A percentile compares a stretch with the other conserved stretches of the same genome.
phyloP scores from a whole-genome alignment of 1,139 yeast species.

The Taphrina sp. region DNA sequence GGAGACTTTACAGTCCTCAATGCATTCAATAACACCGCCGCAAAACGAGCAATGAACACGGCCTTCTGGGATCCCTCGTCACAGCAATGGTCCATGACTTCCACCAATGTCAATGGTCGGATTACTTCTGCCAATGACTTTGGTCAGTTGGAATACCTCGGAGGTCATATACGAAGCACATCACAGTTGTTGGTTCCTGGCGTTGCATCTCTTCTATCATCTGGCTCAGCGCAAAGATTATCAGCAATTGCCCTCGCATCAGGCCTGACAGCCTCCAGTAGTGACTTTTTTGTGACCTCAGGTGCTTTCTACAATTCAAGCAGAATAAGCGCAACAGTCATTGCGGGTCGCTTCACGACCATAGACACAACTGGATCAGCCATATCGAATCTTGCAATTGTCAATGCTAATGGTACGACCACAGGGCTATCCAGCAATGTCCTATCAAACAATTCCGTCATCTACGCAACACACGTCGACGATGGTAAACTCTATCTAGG shows the following conservation, averaged over 20 bases:
- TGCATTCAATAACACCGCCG: not conserved
- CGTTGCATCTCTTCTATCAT: slow-evolving; percentile 29
- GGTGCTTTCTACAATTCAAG: slow-evolving; percentile 30
- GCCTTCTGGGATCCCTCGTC: slow-evolving; percentile 25
- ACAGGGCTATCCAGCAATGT: slow-evolving; percentile 16
- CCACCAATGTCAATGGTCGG: slow-evolving; percentile 11
- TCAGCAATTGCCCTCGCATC: not conserved
- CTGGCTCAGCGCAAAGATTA: slow-evolving; percentile 15
- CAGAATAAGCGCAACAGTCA: slow-evolving; percentile 16
- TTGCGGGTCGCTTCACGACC: slow-evolving; percentile 30
- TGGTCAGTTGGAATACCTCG: slow-evolving; percentile 27
- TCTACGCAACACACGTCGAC: slow-evolving; percentile 23
- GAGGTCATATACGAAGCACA: slow-evolving; percentile 34
- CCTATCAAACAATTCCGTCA: slow-evolving; percentile 20
- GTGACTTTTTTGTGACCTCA: slow-evolving; percentile 4
- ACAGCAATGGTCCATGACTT: slow-evolving; percentile 5
- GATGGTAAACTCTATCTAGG: slow-evolving; percentile 50
- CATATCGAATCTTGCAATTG: slow-evolving; percentile 27
- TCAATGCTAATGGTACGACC: slow-evolving; percentile 7
- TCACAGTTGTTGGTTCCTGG: slow-evolving; percentile 34
- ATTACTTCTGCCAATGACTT: slow-evolving; percentile 3
- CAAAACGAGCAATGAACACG: not conserved
- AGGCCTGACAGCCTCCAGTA: not conserved
- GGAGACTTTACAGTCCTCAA: slow-evolving; percentile 41
- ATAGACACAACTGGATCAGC: slow-evolving; percentile 6